A percentile compares a stretch with the other conserved stretches of the same genome.
Conservation (phyloP, 164 flowering plant species). For the Magnolia officinalis region DNA sequence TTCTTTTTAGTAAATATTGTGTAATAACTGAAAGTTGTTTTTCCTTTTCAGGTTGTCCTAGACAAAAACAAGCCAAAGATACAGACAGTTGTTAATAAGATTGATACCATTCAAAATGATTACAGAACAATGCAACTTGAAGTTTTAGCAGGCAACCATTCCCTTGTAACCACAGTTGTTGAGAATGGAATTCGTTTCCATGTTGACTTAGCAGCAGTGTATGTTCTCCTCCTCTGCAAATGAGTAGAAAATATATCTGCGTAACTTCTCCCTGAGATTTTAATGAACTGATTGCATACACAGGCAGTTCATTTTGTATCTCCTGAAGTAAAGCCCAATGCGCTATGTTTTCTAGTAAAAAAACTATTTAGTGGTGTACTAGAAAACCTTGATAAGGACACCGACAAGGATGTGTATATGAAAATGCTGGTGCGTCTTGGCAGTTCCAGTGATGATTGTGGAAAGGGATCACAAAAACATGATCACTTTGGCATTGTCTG, state of each 20-base stretch:
- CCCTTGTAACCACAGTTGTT: conserved; percentile 72
- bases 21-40: conserved; percentile 7
- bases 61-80: conserved; percentile 92
- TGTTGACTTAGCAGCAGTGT: conserved; percentile 84
- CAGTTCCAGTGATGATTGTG: not conserved
- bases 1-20: conserved; percentile 1
- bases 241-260: not conserved
- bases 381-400: not conserved
- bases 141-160: conserved; percentile 88
- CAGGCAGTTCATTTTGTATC: not conserved
- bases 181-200: conserved; percentile 87
- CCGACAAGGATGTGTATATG: not conserved
- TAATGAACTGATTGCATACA: not conserved
- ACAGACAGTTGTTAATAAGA: conserved; percentile 88
- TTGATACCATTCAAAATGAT: conserved; percentile 74
- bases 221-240: conserved; percentile 25
- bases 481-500: too few relatives aligned
- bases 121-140: conserved; percentile 97
- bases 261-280: not conserved
- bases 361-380: not conserved
- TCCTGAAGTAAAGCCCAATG: not conserved
- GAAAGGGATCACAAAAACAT: too few relatives aligned
- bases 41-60: conserved; percentile 63
- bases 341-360: not conserved
- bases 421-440: not conserved